Conservation (phyloP, 2,329 filamentous ascomycete genomes). For the Colletotrichum higginsianum region DNA sequence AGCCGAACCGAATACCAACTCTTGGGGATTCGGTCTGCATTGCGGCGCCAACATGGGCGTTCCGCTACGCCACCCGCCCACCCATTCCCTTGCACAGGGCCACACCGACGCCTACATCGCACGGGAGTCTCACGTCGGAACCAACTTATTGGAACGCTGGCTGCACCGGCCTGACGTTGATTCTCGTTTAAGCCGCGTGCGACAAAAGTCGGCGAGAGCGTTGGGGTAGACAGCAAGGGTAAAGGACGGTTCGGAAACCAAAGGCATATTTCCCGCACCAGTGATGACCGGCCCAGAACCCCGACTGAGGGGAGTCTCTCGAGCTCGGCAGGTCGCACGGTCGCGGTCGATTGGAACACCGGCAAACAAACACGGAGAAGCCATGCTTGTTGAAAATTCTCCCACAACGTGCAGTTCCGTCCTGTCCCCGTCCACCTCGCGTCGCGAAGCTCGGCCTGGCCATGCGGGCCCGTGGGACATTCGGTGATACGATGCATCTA, state of each 20-base stretch:
- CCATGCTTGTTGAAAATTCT: not conserved
- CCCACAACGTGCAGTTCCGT: not conserved
- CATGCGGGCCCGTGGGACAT: not conserved
- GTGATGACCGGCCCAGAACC: not conserved
- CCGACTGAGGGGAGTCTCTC: conserved; percentile 3
- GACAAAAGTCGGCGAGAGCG: conserved; percentile 2
- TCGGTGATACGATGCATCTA: conserved; percentile 17
- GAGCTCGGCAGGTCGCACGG: not conserved
- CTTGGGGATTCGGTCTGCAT: not conserved
- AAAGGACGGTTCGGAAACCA: not conserved
- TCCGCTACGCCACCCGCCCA: too few relatives aligned
- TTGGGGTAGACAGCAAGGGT: not conserved
- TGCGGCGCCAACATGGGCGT: not conserved
- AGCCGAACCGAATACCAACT: not conserved
- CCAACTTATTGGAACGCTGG: conserved; percentile 1
- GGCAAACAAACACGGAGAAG: not conserved
- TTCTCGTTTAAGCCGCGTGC: conserved; percentile 7
- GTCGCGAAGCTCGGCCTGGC: not conserved
- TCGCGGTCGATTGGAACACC: not conserved
- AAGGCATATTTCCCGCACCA: not conserved
- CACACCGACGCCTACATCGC: not conserved
- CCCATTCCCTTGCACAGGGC: not conserved
- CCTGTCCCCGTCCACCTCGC: not conserved
- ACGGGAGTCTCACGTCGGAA: not conserved
- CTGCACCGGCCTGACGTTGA: conserved; percentile 2